phyloP scores from a whole-genome alignment of 108 stramenopile species.

The Fistulifera pelliculosa region DNA sequence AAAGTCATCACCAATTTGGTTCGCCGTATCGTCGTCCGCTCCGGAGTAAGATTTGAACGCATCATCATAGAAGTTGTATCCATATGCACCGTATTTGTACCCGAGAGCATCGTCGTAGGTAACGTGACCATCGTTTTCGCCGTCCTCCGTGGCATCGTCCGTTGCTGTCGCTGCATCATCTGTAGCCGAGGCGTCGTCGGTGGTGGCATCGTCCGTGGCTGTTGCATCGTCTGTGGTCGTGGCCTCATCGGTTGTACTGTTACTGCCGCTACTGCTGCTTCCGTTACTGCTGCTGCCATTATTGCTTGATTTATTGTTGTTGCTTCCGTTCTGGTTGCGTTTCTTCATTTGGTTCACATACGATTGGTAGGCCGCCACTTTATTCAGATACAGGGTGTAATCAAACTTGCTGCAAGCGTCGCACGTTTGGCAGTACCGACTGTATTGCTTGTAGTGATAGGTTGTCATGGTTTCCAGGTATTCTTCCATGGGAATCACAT shows the following conservation, averaged over 20 bases:
- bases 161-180: neutral
- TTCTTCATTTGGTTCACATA: neutral
- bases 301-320: neutral
- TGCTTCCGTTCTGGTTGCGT: neutral
- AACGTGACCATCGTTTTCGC: neutral
- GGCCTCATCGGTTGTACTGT: constrained; percentile 2
- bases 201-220: constrained; percentile 1
- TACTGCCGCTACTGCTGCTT: neutral
- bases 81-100: neutral
- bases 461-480: constrained; percentile 64
- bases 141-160: neutral
- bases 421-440: constrained; percentile 57
- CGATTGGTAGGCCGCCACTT: neutral
- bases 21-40: no score
- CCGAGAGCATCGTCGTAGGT: neutral
- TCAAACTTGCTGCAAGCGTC: constrained; percentile 25
- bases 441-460: constrained; percentile 44
- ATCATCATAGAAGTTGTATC: neutral
- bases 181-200: neutral
- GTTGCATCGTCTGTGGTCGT: neutral
- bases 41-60: neutral
- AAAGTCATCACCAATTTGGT: no score
- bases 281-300: neutral
- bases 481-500: constrained; percentile 53
- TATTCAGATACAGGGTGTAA: neutral